phyloP scores from a whole-genome alignment of 176 grass and related monocot genomes.

The Aegilops longissima region DNA sequence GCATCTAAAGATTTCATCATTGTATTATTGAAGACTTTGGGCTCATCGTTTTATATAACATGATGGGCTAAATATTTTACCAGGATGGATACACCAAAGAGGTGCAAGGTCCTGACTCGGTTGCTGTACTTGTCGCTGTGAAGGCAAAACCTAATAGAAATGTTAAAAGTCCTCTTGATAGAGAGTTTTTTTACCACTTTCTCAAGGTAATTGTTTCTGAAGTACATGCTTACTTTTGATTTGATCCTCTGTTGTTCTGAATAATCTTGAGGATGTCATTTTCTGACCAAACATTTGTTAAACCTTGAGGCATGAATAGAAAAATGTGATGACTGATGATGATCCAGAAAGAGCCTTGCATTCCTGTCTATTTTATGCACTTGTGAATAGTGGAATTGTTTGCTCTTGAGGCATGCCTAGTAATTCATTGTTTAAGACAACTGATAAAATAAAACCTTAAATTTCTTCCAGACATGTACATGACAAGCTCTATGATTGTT shows the following conservation, averaged over 20 bases:
- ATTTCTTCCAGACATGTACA: slow-evolving; percentile 5
- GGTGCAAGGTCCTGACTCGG: slow-evolving; percentile 44
- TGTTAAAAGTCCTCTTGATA: slow-evolving; percentile 45
- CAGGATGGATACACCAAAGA: slow-evolving; percentile 91
- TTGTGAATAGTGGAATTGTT: background rate
- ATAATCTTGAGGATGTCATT: background rate
- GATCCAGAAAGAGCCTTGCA: background rate
- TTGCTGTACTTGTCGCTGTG: slow-evolving; percentile 48
- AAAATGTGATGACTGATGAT: background rate
- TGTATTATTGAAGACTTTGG: background rate
- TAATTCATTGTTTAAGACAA: background rate
- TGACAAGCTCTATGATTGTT: background rate
- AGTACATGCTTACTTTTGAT: background rate
- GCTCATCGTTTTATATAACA: background rate
- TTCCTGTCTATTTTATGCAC: background rate
- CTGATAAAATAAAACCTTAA: background rate
- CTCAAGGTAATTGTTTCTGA: slow-evolving; percentile 48
- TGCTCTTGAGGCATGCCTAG: background rate
- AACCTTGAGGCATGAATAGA: background rate
- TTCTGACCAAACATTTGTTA: slow-evolving; percentile 1
- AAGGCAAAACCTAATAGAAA: slow-evolving; percentile 66
- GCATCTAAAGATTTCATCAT: background rate
- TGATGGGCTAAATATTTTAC: slow-evolving; percentile 11
- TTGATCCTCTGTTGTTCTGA: background rate
- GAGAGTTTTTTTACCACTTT: slow-evolving; percentile 63